Percentiles rank a stretch among this genome's conserved stretches.
Conservation (phyloP, 345 rosid species). For the Erodium maritimum region DNA sequence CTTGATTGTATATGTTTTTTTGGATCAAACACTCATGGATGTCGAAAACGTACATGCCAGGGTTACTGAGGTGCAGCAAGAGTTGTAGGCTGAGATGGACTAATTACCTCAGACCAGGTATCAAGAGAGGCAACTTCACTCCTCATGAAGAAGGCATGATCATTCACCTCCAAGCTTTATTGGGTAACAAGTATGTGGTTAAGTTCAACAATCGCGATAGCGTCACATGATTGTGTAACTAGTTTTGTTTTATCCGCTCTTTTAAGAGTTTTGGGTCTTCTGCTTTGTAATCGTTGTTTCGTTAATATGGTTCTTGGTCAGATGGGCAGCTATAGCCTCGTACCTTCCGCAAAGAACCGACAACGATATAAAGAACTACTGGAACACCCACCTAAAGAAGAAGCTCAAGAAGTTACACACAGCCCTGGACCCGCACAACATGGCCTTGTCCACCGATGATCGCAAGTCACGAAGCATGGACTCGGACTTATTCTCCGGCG, state of each 20-base stretch:
- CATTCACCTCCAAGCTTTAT: constrained; percentile 88
- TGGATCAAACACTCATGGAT: too few relatives aligned
- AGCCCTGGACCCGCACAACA: constrained; percentile 17
- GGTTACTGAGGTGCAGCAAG: constrained; percentile 87
- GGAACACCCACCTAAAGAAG: too few relatives aligned
- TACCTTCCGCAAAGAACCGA: constrained; percentile 96
- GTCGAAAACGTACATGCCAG: too few relatives aligned
- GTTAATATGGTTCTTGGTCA: constrained; percentile 2
- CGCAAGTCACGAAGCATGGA: too few relatives aligned
- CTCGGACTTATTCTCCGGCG: constrained; percentile 14
- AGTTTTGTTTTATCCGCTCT: too few relatives aligned
- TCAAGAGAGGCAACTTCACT: constrained; percentile 93
- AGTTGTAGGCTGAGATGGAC: constrained; percentile 99
- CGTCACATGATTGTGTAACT: too few relatives aligned
- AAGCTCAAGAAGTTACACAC: constrained; percentile 67
- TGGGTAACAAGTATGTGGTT: constrained; percentile 99
- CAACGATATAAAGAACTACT: too few relatives aligned
- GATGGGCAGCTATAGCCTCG: constrained; percentile 99
- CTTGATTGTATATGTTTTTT: too few relatives aligned
- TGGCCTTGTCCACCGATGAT: too few relatives aligned
- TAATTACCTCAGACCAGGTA: constrained; percentile 97
- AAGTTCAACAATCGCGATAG: too few relatives aligned
- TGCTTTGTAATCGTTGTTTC: not conserved
- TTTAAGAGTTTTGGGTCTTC: too few relatives aligned
- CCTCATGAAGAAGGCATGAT: constrained; percentile 98